Evolutionary conservation across 768 basidiomycete genomes (phyloP), one percentile per base, ranked within the genome.

Genomic region (Leccinum uliginosum): DNA sequence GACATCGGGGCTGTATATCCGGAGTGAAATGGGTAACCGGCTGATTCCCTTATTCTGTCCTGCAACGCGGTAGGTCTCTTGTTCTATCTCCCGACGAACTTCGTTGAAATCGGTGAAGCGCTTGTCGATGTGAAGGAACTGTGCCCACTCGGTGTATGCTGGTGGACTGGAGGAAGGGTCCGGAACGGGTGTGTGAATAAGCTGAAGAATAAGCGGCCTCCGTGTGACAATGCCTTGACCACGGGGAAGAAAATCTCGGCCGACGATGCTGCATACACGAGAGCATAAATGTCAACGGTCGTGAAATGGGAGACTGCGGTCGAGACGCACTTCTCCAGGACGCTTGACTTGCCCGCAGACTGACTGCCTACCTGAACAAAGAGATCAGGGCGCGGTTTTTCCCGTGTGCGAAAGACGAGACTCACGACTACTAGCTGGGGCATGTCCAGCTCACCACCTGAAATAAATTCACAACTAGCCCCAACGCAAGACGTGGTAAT

Each of bases 41-140:
- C 93, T 95, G 57, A 99, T 89, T 46, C 97, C 97, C 75, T 98
- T 99, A 74, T 98, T 98, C 78, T 98, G 95, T 0, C 97, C 97
- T 0, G 97, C 97, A 17, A 99, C 95, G 45, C 97, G 79, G 72
- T 87, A 94, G 2, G 97, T 99, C 78, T 99, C 97, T 69, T 91
- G 88, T 73, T 99, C 97, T 57, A 99, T 99, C 76, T 99, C 97
- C 62, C 87, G 89, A 40, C 96, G 82, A 61, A 98, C 89, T 65
- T 98, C 96, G 46, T 82, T 78, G 67, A 95, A 98, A 68, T 98
- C 96, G n/a, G 93, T 94, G 75, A 94, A 98, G 40, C 91, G 84
- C 70, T 91, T 92, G 81, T 98, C 95, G 55, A 96, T 79, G 71
- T 99, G 97, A 27, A 98, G 81, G 74, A 99, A 99, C 73, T 98